Evolutionary conservation across 345 rosid genomes (phyloP).

Genomic region (Angophora floribunda): DNA sequence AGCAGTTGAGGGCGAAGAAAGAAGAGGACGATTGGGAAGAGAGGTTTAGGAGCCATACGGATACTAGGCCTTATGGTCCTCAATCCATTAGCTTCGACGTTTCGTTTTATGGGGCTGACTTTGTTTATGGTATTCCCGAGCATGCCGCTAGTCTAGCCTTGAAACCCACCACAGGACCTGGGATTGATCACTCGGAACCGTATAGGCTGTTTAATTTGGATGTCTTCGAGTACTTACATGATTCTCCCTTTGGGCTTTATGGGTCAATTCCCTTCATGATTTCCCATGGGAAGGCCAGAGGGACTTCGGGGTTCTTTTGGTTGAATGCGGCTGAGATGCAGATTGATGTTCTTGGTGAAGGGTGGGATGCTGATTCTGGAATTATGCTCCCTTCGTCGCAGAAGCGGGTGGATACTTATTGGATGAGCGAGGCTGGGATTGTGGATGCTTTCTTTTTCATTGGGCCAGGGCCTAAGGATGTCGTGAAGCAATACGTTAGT

Average conservation of each 20-base stretch:
- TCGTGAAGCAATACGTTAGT: constrained; percentile 69
- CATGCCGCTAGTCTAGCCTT: constrained; percentile 83
- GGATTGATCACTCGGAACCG: constrained; percentile 82
- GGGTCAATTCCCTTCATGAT: constrained; percentile 95
- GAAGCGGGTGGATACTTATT: constrained; percentile 67
- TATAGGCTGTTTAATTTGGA: constrained; percentile 86
- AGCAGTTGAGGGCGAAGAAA: constrained; percentile 56
- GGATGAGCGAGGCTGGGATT: constrained; percentile 99
- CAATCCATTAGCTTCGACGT: constrained; percentile 96
- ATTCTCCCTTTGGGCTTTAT: constrained; percentile 92
- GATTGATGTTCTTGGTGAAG: constrained; percentile 83
- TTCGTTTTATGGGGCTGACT: constrained; percentile 76
- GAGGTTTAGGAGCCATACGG: constrained; percentile 70
- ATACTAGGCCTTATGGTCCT: constrained; percentile 78
- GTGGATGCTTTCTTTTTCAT: constrained; percentile 90
- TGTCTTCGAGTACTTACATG: constrained; percentile 82
- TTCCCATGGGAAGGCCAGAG: constrained; percentile 70
- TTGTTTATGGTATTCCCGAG: constrained; percentile 88
- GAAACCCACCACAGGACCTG: constrained; percentile 87
- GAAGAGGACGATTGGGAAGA: constrained; percentile 93
- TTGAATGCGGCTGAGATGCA: constrained; percentile 99
- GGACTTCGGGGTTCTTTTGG: constrained; percentile 87
- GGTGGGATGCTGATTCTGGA: constrained; percentile 83
- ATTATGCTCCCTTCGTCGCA: constrained; percentile 49
- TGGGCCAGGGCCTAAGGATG: constrained; percentile 89